Evolutionary conservation across 2,329 filamentous ascomycete genomes (phyloP).

Genomic region (Rugonectria rugulosa): DNA sequence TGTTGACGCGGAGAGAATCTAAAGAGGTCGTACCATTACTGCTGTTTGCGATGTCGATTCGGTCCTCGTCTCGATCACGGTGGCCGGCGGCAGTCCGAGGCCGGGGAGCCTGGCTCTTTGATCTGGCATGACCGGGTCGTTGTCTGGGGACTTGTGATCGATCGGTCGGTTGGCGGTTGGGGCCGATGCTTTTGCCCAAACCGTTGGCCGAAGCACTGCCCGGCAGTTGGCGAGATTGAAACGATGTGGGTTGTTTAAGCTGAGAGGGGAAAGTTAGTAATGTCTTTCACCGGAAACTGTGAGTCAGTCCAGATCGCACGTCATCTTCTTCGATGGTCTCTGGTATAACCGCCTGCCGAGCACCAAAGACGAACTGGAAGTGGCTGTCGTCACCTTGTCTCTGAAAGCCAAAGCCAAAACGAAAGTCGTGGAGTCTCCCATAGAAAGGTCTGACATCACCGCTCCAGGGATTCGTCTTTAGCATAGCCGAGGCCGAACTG

Average conservation of each 20-base stretch:
- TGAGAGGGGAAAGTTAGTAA: slow-evolving; percentile 20
- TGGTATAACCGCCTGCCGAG: slow-evolving; percentile 8
- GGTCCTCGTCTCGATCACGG: slow-evolving; percentile 49
- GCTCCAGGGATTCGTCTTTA: slow-evolving; percentile 7
- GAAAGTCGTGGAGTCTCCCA: slow-evolving; percentile 16
- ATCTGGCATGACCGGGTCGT: slow-evolving; percentile 56
- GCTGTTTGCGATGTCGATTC: slow-evolving; percentile 43
- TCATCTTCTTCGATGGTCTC: slow-evolving; percentile 12
- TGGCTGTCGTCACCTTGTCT: slow-evolving; percentile 11
- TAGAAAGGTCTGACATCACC: slow-evolving; percentile 18
- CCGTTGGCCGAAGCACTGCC: slow-evolving; percentile 46
- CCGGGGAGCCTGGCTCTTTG: slow-evolving; percentile 48
- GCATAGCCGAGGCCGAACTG: slow-evolving; percentile 8
- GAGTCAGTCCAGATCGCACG: no score
- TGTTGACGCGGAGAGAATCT: slow-evolving; percentile 32
- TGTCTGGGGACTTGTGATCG: slow-evolving; percentile 62
- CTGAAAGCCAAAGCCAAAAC: slow-evolving; percentile 17
- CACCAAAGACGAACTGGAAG: slow-evolving; percentile 14
- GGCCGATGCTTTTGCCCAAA: slow-evolving; percentile 66
- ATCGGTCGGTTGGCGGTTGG: slow-evolving; percentile 56
- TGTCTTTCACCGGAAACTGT: neutral
- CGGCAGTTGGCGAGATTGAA: slow-evolving; percentile 49
- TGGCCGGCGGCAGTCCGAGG: slow-evolving; percentile 51
- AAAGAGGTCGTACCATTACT: slow-evolving; percentile 47
- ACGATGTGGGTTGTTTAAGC: slow-evolving; percentile 45